Percentiles rank a stretch among this genome's conserved stretches.
These are phyloP conservation scores for Climacium dendroides DNA, from an alignment of 225 moss, liverwort and hornwort genomes.

Conservation along the genomic window DNA sequence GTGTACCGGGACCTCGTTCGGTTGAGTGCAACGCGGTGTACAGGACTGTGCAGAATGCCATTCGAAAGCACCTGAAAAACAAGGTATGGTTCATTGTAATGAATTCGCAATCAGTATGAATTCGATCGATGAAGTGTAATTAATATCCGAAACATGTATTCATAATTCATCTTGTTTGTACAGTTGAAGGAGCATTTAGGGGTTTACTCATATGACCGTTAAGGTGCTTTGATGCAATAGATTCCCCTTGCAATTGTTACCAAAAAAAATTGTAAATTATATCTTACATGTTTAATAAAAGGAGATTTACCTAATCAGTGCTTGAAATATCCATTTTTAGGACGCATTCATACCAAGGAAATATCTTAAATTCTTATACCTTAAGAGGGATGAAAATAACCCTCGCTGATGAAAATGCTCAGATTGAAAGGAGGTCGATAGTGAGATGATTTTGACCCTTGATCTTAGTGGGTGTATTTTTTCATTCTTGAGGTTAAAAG, in stretches of 20 bases:
- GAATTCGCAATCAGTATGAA: not conserved
- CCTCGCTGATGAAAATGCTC: not conserved
- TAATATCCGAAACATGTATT: not conserved
- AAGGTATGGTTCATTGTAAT: not conserved
- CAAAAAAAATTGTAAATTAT: not conserved
- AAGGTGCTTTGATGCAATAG: not conserved
- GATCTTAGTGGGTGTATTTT: not conserved
- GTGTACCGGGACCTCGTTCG: not conserved
- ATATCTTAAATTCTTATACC: not conserved
- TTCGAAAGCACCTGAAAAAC: constrained; percentile 21
- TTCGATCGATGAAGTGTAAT: not conserved
- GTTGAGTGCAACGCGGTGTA: constrained; percentile 14
- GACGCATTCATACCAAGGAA: not conserved
- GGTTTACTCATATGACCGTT: not conserved
- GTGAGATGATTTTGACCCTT: not conserved
- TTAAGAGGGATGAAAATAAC: not conserved
- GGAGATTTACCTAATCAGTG: not conserved
- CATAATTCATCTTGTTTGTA: not conserved
- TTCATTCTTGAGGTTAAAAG: not conserved
- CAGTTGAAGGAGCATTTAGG: not conserved
- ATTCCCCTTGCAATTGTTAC: not conserved
- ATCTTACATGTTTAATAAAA: too few relatives aligned
- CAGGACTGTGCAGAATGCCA: constrained; percentile 15
- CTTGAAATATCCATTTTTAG: not conserved
- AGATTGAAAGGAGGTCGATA: not conserved